A percentile compares a stretch with the other conserved stretches of the same genome.
These are phyloP conservation scores for Hibiscus syriacus DNA, from an alignment of 345 rosid genomes.

Conservation along the genomic window DNA sequence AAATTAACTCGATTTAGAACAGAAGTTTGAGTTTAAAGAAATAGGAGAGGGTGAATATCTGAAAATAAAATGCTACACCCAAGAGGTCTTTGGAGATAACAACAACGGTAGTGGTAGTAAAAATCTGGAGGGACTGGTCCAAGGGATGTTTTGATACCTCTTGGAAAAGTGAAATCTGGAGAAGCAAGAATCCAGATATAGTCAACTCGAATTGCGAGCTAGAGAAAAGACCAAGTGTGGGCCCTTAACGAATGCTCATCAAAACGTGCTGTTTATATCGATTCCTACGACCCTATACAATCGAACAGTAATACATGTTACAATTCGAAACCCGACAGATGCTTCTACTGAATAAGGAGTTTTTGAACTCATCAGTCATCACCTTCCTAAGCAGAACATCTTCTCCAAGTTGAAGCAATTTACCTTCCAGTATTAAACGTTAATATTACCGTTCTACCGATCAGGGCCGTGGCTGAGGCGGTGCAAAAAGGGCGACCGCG, in stretches of 20 bases:
- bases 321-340: slow-evolving; percentile 81
- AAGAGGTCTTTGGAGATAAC: slow-evolving; percentile 76
- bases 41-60: slow-evolving; percentile 74
- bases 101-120: slow-evolving; percentile 50
- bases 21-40: slow-evolving; percentile 84
- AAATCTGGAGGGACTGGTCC: too few species aligned
- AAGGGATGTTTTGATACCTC: slow-evolving; percentile 82
- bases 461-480: too few species aligned
- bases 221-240: slow-evolving; percentile 39
- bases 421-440: slow-evolving; percentile 12
- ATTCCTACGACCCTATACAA: not conserved
- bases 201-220: slow-evolving; percentile 52
- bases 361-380: slow-evolving; percentile 52
- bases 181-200: slow-evolving; percentile 81
- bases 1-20: slow-evolving; percentile 56
- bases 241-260: slow-evolving; percentile 48
- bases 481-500: too few species aligned
- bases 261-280: not conserved
- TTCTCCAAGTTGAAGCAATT: slow-evolving; percentile 24
- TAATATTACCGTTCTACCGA: not conserved
- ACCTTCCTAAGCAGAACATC: slow-evolving; percentile 38
- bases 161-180: slow-evolving; percentile 88
- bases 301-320: slow-evolving; percentile 37
- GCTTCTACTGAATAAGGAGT: too few species aligned
- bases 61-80: slow-evolving; percentile 62